Conservation (phyloP, 2,329 filamentous ascomycete species). For the Colletotrichum tanaceti region DNA sequence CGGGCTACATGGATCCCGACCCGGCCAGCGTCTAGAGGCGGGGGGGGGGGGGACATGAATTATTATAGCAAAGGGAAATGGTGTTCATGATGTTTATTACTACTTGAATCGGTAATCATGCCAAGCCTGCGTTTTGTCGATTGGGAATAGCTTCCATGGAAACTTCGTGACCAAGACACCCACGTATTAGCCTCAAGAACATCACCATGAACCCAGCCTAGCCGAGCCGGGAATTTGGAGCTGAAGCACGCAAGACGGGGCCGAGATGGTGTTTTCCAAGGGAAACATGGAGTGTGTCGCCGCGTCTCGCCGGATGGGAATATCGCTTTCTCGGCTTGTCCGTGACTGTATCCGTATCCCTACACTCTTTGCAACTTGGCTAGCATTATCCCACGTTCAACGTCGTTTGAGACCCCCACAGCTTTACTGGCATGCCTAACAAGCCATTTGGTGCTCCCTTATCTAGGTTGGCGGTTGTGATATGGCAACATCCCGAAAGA, state of each 20-base stretch:
- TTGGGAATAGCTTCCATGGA: too few species aligned
- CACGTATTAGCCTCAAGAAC: too few species aligned
- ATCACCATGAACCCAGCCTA: too few species aligned
- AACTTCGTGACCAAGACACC: too few species aligned
- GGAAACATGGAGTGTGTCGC: slow-evolving; percentile 2
- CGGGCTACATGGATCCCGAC: slow-evolving; percentile 27
- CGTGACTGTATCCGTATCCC: too few species aligned
- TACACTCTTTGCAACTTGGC: not conserved
- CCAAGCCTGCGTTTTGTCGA: too few species aligned
- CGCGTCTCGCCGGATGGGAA: slow-evolving; percentile 34
- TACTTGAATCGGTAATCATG: too few species aligned
- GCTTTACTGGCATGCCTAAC: not conserved
- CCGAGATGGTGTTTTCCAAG: slow-evolving; percentile 26
- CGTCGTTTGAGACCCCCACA: slow-evolving; percentile 14
- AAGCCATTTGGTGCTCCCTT: not conserved
- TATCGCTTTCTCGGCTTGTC: slow-evolving; percentile 23
- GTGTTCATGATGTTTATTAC: too few species aligned
- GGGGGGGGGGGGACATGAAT: too few species aligned
- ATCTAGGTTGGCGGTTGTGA: not conserved
- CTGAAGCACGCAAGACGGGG: slow-evolving; percentile 27
- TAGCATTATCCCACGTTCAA: not conserved
- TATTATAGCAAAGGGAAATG: not conserved
- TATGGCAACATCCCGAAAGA: not conserved
- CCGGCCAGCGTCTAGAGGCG: not conserved
- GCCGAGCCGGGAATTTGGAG: not conserved